Percentiles rank a stretch among this genome's conserved stretches.
phyloP scores from a whole-genome alignment of 495 filamentous ascomycete species.

The Penicillium macrosclerotiorum region DNA sequence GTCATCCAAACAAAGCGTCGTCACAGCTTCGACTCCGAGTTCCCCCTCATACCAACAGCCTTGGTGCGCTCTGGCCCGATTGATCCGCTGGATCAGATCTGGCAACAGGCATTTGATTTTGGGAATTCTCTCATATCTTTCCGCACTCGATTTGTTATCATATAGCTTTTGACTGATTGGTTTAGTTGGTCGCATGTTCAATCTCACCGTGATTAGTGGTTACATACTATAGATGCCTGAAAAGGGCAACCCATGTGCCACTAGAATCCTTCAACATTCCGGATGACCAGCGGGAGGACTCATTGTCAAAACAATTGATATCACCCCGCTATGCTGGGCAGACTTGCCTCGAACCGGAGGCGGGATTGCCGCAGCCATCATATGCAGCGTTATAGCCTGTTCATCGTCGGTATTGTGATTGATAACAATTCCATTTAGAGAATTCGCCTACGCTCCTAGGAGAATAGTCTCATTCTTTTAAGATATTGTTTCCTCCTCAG shows the following conservation, averaged over 20 bases:
- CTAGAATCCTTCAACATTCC: conserved; percentile 10
- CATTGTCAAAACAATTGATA: no score
- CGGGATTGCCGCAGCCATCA: no score
- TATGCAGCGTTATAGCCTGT: no score
- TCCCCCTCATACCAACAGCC: no score
- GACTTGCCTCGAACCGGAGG: not conserved
- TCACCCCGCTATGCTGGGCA: conserved; percentile 9
- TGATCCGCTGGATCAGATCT: no score
- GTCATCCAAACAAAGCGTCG: conserved; percentile 19
- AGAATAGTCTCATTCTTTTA: not conserved
- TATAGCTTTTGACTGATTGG: not conserved
- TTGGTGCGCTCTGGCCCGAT: no score
- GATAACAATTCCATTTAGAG: no score
- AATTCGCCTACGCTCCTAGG: not conserved
- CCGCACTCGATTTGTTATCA: not conserved
- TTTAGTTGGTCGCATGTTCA: not conserved
- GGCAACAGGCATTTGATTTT: no score
- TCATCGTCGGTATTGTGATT: no score
- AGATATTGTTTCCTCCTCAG: not conserved
- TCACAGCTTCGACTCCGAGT: no score
- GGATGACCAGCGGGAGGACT: conserved; percentile 8
- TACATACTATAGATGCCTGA: conserved; percentile 10
- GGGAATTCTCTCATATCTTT: no score
- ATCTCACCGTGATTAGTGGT: not conserved
- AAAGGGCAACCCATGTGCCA: conserved; percentile 7